Evolutionary conservation across 1,139 yeast genomes (phyloP).

Genomic region (Geotrichum carabidarum): DNA sequence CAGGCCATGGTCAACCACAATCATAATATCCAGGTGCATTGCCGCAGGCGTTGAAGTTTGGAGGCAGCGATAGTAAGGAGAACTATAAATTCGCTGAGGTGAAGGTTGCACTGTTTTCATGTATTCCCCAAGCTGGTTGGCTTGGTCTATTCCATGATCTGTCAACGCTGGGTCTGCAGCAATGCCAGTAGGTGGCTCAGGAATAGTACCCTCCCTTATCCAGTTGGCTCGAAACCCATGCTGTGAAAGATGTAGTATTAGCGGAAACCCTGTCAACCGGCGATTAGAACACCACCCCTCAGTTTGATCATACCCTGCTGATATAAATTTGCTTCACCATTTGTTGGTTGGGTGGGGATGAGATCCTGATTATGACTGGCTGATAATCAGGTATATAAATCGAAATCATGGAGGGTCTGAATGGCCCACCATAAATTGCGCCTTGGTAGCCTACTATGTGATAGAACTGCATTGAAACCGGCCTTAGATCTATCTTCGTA

Average conservation of each 20-base stretch:
- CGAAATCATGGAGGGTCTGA: too few relatives aligned
- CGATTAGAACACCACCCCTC: too few relatives aligned
- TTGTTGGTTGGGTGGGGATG: background rate
- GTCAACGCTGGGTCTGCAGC: conserved; percentile 79
- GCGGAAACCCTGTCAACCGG: background rate
- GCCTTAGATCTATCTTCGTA: too few relatives aligned
- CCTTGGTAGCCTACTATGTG: too few relatives aligned
- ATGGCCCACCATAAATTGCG: too few relatives aligned
- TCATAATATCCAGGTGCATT: conserved; percentile 48
- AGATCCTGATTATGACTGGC: too few relatives aligned
- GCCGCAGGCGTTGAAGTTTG: conserved; percentile 77
- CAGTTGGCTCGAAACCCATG: conserved; percentile 83
- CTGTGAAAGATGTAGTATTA: conserved; percentile 24
- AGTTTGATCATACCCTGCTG: background rate
- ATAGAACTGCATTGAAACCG: too few relatives aligned
- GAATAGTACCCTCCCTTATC: conserved; percentile 54
- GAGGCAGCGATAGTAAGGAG: conserved; percentile 87
- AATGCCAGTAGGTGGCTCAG: conserved; percentile 76
- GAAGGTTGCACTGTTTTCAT: conserved; percentile 40
- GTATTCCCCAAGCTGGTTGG: conserved; percentile 55
- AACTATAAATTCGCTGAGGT: conserved; percentile 55
- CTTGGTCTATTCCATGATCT: conserved; percentile 73
- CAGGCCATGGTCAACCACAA: conserved; percentile 49
- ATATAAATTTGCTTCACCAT: conserved; percentile 1
- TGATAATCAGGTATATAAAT: too few relatives aligned